These are phyloP conservation scores for Rhodotorula graminis DNA, from an alignment of 768 basidiomycete genomes.

Conservation along the genomic window DNA sequence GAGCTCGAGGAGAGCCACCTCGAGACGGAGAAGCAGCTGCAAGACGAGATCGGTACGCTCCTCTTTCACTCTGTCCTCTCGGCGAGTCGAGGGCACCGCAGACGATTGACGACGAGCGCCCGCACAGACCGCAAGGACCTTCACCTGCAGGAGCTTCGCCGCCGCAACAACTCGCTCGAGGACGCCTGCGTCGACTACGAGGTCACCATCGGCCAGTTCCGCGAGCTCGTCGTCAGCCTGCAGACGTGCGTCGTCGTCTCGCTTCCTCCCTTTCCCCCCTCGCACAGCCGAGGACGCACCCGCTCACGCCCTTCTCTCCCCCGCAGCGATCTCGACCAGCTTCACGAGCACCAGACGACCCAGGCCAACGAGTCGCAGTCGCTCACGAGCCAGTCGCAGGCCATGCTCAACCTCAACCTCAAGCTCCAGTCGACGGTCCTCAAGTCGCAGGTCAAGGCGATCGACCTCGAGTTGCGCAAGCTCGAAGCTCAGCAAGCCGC, in stretches of 20 bases:
- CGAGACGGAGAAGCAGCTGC: conserved; percentile 84
- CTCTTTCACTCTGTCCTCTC: conserved; percentile 6
- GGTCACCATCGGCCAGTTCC: conserved; percentile 80
- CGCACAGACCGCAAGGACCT: conserved; percentile 55
- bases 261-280: background rate
- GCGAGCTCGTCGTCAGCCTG: conserved; percentile 78
- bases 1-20: conserved; percentile 95
- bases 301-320: conserved; percentile 4
- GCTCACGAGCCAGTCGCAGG: conserved; percentile 80
- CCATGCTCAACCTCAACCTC: conserved; percentile 88
- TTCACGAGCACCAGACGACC: conserved; percentile 78
- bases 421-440: conserved; percentile 85
- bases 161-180: conserved; percentile 65
- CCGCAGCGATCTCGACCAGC: conserved; percentile 70
- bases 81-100: too few species aligned
- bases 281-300: too few species aligned
- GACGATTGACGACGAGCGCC: too few species aligned
- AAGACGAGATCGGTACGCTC: conserved; percentile 75
- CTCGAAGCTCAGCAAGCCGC: conserved; percentile 76
- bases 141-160: conserved; percentile 62
- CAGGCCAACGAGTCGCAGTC: conserved; percentile 76
- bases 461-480: conserved; percentile 81
- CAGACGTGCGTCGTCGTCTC: conserved; percentile 58
- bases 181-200: conserved; percentile 80
- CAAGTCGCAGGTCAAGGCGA: conserved; percentile 81